Base-by-base conservation (phyloP, 73 alveolate species). In the Paramecium sexaurelia region DNA sequence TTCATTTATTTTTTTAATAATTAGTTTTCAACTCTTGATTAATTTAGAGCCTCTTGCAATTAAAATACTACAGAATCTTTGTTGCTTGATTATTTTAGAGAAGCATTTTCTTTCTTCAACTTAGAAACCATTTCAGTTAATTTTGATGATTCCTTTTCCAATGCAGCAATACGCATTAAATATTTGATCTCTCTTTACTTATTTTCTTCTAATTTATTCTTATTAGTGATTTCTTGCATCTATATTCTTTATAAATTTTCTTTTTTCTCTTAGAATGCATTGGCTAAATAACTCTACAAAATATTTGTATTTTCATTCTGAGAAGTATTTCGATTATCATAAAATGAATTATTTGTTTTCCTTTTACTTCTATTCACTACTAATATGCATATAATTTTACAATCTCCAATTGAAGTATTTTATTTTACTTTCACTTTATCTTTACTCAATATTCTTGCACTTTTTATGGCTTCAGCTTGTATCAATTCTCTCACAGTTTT, bases 381-480 rank as follows among this genome's bases (percentile, higher is more conserved):
- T 51, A 13, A 51, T 51, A 3, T n/a, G 20, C 17, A 78, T 41
- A 22, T 78, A 39, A 41, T 78, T 41, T 78, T 39, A 78, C 90
- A 71, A 36, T 71, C 86, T n/a, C 86, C 86, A 71, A 71, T 35
- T 3, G 86, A 71, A 33, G 86, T 71, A 71, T 71, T 71, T 35
- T 71, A 37, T 71, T 71, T 71, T 0, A 71, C 56, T 71, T 71
- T 71, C 1, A 35, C 86, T 36, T 78, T 78, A 24, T 78, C 90
- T 78, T 37, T 17, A 26, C 90, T 78, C 24, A 40, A 6, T 19
- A 78, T 20, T 11, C 90, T 37, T 6, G 90, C 90, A 78, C 75
- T 41, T 43, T 78, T 78, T 41, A 78, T 78, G 8, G 71, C 75
- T 39, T 78, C 90, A 43, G 33, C 26, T 78, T 71, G 43, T 27